phyloP scores from a whole-genome alignment of 768 basidiomycete genomes.

The Phylloporus sp. region DNA sequence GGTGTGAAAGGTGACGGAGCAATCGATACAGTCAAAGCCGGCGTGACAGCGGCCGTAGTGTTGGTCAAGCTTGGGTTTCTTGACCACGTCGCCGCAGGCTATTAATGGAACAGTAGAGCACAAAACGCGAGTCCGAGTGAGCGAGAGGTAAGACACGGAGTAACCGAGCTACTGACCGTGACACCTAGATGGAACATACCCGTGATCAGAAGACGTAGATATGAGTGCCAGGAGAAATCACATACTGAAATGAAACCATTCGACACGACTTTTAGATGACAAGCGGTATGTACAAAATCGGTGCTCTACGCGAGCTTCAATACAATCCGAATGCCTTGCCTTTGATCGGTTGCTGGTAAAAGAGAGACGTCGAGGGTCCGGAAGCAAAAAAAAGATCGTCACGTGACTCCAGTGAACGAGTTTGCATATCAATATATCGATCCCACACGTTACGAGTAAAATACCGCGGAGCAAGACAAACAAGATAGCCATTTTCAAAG shows the following conservation, averaged over 20 bases:
- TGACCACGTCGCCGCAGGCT: slow-evolving; percentile 84
- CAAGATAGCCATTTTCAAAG: too few species aligned
- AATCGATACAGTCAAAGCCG: slow-evolving; percentile 83
- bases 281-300: not conserved
- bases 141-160: not conserved
- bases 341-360: not conserved
- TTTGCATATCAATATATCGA: too few species aligned
- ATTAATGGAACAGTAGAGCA: not conserved
- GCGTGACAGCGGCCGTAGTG: slow-evolving; percentile 57
- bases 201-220: not conserved
- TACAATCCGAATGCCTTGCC: not conserved
- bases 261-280: not conserved
- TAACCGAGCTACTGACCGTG: slow-evolving; percentile 62
- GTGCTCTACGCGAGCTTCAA: not conserved
- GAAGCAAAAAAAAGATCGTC: too few species aligned
- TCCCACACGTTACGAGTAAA: too few species aligned
- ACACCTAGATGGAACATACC: slow-evolving; percentile 46
- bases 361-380: not conserved
- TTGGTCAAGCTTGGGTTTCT: slow-evolving; percentile 89
- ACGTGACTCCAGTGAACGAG: too few species aligned
- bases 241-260: slow-evolving; percentile 77
- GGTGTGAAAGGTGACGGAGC: slow-evolving; percentile 74
- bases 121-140: not conserved
- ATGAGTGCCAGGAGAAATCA: slow-evolving; percentile 1
- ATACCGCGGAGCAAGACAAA: too few species aligned